Evolutionary conservation across 2,329 filamentous ascomycete genomes (phyloP).

Genomic region (Scedosporium aurantiacum): DNA sequence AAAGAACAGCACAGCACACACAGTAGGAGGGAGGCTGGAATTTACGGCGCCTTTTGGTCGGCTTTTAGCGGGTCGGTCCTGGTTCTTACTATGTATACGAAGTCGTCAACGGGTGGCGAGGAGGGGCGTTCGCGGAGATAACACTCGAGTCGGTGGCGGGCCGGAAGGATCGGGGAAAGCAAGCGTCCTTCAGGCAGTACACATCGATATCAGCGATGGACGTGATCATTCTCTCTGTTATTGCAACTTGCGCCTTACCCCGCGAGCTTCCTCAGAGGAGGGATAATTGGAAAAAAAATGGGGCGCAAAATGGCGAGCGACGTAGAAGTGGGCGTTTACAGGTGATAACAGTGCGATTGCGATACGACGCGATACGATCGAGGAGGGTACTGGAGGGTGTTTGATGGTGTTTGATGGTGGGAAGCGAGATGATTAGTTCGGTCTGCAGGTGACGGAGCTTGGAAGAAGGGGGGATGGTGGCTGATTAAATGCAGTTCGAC

Average conservation of each 20-base stretch:
- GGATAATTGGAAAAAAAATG: no score
- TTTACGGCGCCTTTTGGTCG: not conserved
- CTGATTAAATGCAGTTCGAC: not conserved
- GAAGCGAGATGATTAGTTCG: not conserved
- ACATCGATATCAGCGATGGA: not conserved
- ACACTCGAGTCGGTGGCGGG: not conserved
- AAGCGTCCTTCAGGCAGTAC: not conserved
- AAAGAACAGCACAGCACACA: no score
- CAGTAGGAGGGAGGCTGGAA: not conserved
- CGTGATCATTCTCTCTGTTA: not conserved
- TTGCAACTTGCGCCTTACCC: not conserved
- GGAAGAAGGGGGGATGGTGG: not conserved
- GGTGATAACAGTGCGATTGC: no score
- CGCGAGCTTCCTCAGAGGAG: not conserved
- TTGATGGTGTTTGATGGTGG: not conserved
- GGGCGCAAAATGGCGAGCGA: no score
- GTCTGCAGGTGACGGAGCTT: not conserved
- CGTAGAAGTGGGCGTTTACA: no score
- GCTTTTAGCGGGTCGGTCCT: not conserved
- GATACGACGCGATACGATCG: no score
- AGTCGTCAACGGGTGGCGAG: not conserved
- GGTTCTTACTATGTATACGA: no score
- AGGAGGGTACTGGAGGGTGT: not conserved
- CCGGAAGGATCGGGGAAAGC: not conserved
- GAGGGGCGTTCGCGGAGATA: not conserved